Conservation (phyloP, 768 basidiomycete species). For the Serendipita sp. region DNA sequence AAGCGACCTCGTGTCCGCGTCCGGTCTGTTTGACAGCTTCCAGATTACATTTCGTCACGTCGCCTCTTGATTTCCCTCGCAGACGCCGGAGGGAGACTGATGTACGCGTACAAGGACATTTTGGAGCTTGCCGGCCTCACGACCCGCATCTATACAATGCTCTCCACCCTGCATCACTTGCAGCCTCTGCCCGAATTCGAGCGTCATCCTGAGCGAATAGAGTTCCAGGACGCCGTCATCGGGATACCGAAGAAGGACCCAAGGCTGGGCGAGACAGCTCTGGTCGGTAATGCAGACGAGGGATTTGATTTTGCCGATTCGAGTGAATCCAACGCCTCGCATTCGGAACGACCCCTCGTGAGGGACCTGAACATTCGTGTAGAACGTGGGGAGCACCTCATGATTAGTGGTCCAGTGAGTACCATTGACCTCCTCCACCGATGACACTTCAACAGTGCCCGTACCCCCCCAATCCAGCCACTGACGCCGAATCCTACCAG, state of each 20-base stretch:
- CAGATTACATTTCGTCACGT: constrained; percentile 85
- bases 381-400: constrained; percentile 59
- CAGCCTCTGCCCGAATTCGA: constrained; percentile 30
- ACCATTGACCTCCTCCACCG: background rate
- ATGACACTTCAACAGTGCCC: constrained; percentile 2
- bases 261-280: constrained; percentile 1
- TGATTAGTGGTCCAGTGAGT: constrained; percentile 67
- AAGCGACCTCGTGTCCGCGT: background rate
- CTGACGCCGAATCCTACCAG: background rate
- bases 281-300: constrained; percentile 5
- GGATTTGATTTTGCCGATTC: constrained; percentile 4
- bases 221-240: constrained; percentile 54
- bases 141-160: constrained; percentile 70
- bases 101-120: constrained; percentile 94
- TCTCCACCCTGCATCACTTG: constrained; percentile 72
- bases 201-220: constrained; percentile 30
- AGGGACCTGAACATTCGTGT: constrained; percentile 50
- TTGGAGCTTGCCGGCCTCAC: constrained; percentile 92
- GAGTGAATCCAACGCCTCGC: constrained; percentile 14
- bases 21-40: background rate
- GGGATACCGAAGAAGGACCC: constrained; percentile 32
- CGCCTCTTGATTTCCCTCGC: constrained; percentile 85
- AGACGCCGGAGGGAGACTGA: constrained; percentile 85
- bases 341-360: constrained; percentile 37
- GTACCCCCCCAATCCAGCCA: background rate